Evolutionary conservation across 108 stramenopile species (phyloP), one percentile per base, ranked within the genome.

Genomic region (Hondaea fermentalgiana): DNA sequence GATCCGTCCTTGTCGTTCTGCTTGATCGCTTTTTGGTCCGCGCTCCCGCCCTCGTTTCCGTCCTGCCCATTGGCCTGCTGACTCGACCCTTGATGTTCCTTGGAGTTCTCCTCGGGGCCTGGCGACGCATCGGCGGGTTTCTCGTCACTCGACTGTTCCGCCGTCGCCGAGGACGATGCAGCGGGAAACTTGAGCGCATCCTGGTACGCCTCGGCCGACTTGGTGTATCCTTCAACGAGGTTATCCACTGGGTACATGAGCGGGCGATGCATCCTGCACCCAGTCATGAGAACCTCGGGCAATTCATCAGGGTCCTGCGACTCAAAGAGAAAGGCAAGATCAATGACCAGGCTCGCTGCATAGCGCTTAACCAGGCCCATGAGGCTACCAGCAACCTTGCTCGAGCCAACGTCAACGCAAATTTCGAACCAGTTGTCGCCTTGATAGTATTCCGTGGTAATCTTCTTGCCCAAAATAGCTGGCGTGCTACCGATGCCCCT

Each of bases 361-460:
- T 87, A 87, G 35, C 28, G 6, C 58, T 59, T 57, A 4, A 87
- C 87, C 16, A 87, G 57, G 29, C 29, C 55, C 57, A 87, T 57
- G 19, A 87, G 57, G 29, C 57, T 58, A 16, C 57, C 57, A 12
- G 87, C 87, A 1, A 87, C 87, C 57, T 43, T 57, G 58, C 29
- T 42, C 1, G 57, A 58, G 58, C 87, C 57, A 16, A 87, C 57
- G 43, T 87, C 87, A 0, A 87, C 57, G 87, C 57, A 57, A 43
- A 87, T 59, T 23, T 87, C 87, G 43, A 87, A 58, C 57, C 57
- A 87, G 43, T 59, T 59, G 42, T 87, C 87, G 14, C 87, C 87
- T 59, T 43, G 14, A 4, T 58, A 87, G 87, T 87, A 87, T 58
- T 59, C 57, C 21, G 55, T 87, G 28, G 23, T 59, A 29, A 87